phyloP scores from a whole-genome alignment of 2,329 filamentous ascomycete genomes.

The Botrytis squamosa region DNA sequence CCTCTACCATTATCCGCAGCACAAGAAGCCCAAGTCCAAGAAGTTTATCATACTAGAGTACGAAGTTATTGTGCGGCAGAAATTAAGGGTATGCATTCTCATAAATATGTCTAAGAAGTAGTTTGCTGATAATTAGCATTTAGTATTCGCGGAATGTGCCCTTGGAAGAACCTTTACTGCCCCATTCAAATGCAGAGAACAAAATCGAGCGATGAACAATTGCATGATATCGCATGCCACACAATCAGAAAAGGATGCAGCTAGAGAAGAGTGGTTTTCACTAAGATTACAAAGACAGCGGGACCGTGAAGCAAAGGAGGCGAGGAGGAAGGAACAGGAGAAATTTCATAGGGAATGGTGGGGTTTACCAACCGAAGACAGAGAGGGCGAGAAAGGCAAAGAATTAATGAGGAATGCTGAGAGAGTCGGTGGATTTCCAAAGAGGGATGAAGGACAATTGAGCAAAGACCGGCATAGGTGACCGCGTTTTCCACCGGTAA shows the following conservation, averaged over 20 bases:
- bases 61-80: constrained; percentile 71
- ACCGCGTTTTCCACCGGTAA: constrained; percentile 17
- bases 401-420: constrained; percentile 56
- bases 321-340: constrained; percentile 60
- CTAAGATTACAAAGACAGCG: constrained; percentile 67
- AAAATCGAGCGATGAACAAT: constrained; percentile 84
- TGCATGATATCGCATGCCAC: constrained; percentile 91
- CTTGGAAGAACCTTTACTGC: constrained; percentile 81
- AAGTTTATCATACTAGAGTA: constrained; percentile 78
- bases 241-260: constrained; percentile 79
- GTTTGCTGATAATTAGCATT: constrained; percentile 5
- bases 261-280: constrained; percentile 91
- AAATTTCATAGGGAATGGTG: constrained; percentile 67
- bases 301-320: constrained; percentile 63
- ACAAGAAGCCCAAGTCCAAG: constrained; percentile 79
- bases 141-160: constrained; percentile 91
- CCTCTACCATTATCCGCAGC: constrained; percentile 79
- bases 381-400: constrained; percentile 54
- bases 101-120: background rate
- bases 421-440: constrained; percentile 54
- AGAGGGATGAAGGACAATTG: constrained; percentile 40
- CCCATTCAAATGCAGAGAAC: constrained; percentile 77
- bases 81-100: constrained; percentile 62
- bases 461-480: constrained; percentile 41
- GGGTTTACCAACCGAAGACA: constrained; percentile 58